These are phyloP conservation scores for Phaseolus coccineus DNA, from an alignment of 331 rosid species.

Conservation along the genomic window DNA sequence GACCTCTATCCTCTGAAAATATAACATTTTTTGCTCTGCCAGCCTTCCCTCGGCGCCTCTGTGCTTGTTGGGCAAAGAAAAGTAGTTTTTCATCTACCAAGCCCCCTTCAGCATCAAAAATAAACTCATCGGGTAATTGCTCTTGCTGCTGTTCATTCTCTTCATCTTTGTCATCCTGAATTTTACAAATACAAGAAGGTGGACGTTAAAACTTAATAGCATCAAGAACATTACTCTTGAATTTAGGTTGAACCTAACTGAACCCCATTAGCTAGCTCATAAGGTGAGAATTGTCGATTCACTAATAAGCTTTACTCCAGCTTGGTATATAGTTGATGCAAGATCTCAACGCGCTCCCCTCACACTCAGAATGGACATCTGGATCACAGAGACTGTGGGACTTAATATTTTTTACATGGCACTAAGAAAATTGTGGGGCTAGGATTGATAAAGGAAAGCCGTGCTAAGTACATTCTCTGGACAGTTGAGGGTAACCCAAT, in stretches of 20 bases:
- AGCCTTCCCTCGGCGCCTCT: conserved; percentile 89
- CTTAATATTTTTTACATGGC: neutral
- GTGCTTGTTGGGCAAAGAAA: conserved; percentile 98
- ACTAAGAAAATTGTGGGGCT: neutral
- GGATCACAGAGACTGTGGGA: neutral
- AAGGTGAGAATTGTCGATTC: neutral
- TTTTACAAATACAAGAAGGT: conserved; percentile 25
- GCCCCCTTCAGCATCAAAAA: conserved; percentile 98
- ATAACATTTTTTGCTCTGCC: conserved; percentile 99
- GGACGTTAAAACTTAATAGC: conserved; percentile 30
- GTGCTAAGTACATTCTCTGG: neutral
- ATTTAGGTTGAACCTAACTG: neutral
- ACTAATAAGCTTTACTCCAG: neutral
- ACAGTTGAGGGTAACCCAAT: neutral
- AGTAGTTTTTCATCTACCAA: conserved; percentile 98
- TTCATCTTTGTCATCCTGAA: conserved; percentile 81
- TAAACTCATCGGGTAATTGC: conserved; percentile 90
- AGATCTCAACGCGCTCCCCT: neutral
- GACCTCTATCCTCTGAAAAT: conserved; percentile 97
- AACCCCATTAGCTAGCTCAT: neutral
- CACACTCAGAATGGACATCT: neutral
- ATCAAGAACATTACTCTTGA: neutral
- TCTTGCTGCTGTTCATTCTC: conserved; percentile 83
- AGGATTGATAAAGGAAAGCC: neutral
- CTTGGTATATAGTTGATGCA: neutral